Evolutionary conservation across 2,329 filamentous ascomycete genomes (phyloP).

Genomic region (Trichoderma harzianum): DNA sequence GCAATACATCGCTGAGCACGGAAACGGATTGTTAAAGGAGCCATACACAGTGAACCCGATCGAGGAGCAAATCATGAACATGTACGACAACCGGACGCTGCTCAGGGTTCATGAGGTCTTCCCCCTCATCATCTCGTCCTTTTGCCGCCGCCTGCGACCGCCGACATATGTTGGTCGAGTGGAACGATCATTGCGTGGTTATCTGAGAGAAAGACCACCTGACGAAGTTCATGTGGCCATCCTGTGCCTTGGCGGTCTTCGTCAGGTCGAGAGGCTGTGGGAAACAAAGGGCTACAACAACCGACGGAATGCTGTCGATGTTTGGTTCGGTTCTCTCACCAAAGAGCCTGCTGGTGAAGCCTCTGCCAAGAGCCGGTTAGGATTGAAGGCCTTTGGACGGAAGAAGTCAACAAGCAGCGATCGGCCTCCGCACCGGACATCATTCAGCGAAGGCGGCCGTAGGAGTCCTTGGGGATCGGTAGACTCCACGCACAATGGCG

Average conservation of each 20-base stretch:
- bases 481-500: constrained; percentile 29
- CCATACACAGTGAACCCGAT: constrained; percentile 62
- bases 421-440: constrained; percentile 22
- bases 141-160: constrained; percentile 59
- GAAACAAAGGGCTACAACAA: constrained; percentile 64
- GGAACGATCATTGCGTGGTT: constrained; percentile 60
- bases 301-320: constrained; percentile 56
- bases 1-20: constrained; percentile 52
- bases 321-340: constrained; percentile 54
- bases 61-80: constrained; percentile 58
- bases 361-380: constrained; percentile 48
- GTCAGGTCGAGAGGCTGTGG: constrained; percentile 63
- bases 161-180: constrained; percentile 63
- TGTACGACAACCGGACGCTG: constrained; percentile 63
- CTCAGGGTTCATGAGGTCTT: constrained; percentile 63
- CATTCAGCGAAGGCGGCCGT: constrained; percentile 26
- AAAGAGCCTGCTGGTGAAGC: constrained; percentile 41
- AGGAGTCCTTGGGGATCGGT: constrained; percentile 31
- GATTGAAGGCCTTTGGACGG: constrained; percentile 52
- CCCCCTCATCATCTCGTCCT: constrained; percentile 61
- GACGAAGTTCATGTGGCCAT: constrained; percentile 62
- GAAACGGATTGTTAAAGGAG: constrained; percentile 48
- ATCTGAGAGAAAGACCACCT: constrained; percentile 58
- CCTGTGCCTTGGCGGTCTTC: constrained; percentile 57
- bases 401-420: constrained; percentile 50